Conservation (phyloP, 306 rosid species). For the Dalbergia cultrata region DNA sequence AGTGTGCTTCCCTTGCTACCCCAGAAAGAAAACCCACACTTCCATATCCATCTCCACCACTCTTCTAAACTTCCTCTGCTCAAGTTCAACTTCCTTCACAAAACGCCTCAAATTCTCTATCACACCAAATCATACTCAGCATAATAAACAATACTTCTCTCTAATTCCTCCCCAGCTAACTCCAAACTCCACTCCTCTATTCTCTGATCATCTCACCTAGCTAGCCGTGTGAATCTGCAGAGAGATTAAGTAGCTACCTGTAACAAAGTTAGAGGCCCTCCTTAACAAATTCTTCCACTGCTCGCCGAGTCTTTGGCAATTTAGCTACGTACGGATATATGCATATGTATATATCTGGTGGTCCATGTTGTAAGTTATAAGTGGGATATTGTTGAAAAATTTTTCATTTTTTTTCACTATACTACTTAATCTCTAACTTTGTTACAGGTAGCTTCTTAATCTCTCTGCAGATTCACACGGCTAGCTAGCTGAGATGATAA, state of each 20-base stretch:
- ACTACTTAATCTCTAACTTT: neutral
- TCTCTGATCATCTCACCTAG: neutral
- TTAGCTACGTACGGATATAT: constrained; percentile 39
- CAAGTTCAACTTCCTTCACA: constrained; percentile 2
- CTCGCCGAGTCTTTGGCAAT: constrained; percentile 45
- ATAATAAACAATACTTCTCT: neutral
- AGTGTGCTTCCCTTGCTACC: neutral
- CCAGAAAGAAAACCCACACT: constrained; percentile 21
- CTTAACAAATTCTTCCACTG: neutral
- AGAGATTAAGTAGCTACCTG: neutral
- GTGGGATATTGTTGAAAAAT: neutral
- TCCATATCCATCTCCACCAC: neutral
- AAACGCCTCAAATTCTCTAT: neutral
- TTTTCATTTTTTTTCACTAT: neutral
- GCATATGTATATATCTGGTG: neutral
- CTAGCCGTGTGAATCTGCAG: neutral
- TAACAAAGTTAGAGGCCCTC: neutral
- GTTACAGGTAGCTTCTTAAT: neutral
- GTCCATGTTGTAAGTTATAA: constrained; percentile 27
- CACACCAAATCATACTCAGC: neutral
- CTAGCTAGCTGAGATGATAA: neutral
- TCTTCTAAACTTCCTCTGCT: neutral
- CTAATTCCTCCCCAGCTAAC: neutral
- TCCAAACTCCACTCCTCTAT: neutral
- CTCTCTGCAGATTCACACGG: neutral